These are phyloP conservation scores for Syzygium aqueum DNA, from an alignment of 345 rosid genomes.

Conservation along the genomic window DNA sequence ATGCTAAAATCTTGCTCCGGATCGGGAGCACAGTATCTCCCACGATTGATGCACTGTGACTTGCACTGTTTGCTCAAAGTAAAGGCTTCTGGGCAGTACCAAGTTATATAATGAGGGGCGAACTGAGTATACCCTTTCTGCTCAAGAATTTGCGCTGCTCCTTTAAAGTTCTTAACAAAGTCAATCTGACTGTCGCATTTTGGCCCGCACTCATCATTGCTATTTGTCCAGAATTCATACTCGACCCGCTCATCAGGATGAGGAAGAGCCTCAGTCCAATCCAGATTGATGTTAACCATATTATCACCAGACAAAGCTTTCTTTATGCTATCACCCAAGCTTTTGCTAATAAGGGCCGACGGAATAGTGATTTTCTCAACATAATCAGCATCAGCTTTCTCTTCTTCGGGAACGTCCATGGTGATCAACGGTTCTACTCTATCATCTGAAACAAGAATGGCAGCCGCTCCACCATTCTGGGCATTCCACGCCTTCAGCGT, in stretches of 20 bases:
- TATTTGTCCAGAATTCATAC: slow-evolving; percentile 53
- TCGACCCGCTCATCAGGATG: slow-evolving; percentile 59
- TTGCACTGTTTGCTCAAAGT: slow-evolving; percentile 47
- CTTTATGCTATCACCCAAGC: slow-evolving; percentile 37
- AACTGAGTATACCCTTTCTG: slow-evolving; percentile 53
- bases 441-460: slow-evolving; percentile 47
- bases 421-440: slow-evolving; percentile 42
- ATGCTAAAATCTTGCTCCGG: slow-evolving; percentile 53
- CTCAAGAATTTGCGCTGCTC: slow-evolving; percentile 58
- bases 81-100: slow-evolving; percentile 57
- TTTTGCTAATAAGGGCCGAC: slow-evolving; percentile 39
- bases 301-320: slow-evolving; percentile 27
- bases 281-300: slow-evolving; percentile 44
- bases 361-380: slow-evolving; percentile 45
- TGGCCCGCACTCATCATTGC: slow-evolving; percentile 50
- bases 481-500: slow-evolving; percentile 57
- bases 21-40: slow-evolving; percentile 59
- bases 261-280: slow-evolving; percentile 57
- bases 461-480: slow-evolving; percentile 58
- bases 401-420: slow-evolving; percentile 56
- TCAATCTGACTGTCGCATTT: slow-evolving; percentile 54
- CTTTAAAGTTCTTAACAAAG: slow-evolving; percentile 50
- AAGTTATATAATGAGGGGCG: slow-evolving; percentile 48
- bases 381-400: slow-evolving; percentile 36
- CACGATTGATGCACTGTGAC: slow-evolving; percentile 60